Conservation (phyloP, 768 basidiomycete genomes). For the Xerocomellus intermedius region DNA sequence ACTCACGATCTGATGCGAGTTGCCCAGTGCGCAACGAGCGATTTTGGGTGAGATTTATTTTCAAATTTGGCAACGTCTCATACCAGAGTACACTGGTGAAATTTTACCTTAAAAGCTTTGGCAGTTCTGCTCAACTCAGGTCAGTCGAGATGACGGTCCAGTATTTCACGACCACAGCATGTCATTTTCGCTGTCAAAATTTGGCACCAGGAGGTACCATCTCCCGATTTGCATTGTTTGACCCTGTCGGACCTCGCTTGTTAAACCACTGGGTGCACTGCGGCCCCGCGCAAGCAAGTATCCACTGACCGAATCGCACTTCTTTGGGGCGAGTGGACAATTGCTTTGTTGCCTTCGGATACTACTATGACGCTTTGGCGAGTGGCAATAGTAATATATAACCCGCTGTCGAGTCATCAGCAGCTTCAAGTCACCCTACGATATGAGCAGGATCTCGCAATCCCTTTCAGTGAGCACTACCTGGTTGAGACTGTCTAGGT, state of each 20-base stretch:
- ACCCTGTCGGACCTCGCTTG: neutral
- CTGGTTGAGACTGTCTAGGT: neutral
- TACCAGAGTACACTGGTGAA: neutral
- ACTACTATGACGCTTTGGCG: constrained; percentile 22
- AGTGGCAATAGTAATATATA: constrained; percentile 31
- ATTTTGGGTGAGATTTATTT: constrained; percentile 9
- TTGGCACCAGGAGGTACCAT: neutral
- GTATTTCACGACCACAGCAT: constrained; percentile 3
- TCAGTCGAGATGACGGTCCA: neutral
- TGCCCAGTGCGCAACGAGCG: neutral
- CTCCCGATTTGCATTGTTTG: constrained; percentile 13
- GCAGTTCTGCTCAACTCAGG: neutral
- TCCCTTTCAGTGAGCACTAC: constrained; percentile 27
- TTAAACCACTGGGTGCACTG: neutral
- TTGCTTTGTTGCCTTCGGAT: constrained; percentile 22
- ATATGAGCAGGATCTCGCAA: constrained; percentile 34
- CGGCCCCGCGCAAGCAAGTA: constrained; percentile 8
- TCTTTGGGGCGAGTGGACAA: constrained; percentile 4
- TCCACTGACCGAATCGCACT: constrained; percentile 9
- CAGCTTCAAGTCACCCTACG: neutral
- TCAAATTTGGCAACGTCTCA: neutral
- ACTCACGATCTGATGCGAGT: neutral
- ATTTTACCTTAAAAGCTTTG: neutral
- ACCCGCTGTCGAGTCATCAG: neutral
- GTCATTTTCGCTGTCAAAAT: constrained; percentile 3